Evolutionary conservation across 345 rosid species (phyloP), one percentile per base, ranked within the genome.

Genomic region (Acer campestre): DNA sequence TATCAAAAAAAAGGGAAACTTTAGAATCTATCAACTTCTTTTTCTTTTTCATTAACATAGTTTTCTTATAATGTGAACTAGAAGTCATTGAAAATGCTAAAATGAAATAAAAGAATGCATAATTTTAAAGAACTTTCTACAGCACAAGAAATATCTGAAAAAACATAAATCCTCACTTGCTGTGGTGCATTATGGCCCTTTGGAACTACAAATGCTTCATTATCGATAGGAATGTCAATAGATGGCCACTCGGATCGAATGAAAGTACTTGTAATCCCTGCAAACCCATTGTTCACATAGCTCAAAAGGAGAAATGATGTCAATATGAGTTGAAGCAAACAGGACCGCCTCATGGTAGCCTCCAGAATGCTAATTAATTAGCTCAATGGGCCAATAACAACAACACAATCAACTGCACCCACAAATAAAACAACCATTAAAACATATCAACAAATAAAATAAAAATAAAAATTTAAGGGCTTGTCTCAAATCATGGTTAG

Each of bases 141-240:
- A 31, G 31, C 49, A 64, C 40, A 59, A 68, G 2, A 18, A 35
- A 44, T 18, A 40, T 40, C 48, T 8, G 65, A 35, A 48, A 44
- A 35, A 66, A 51, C 42, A 40, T 4, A 69, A 68, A 44, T n/a
- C 42, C 88, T 82, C 66, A 86, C 99, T 81, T 96, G 99, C 81
- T 94, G 97, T 2, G 99, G 98, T 48, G 98, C 89, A 82, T 94
- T 96, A 75, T 87, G 79, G 2, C 99, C 99, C 66, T 88, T 68
- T 29, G 99, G 98, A 78, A 84, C 87, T 8, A 84, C 88, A 75
- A 92, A 96, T 9, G 74, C 97, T 76, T 89, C 85, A 79, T 91
- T 83, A 46, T 89, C 89, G 25, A 96, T 87, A 75, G 98, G 97
- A 53, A 96, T 91, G 77, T 96, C 99, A 70, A 78, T 58, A 5